phyloP scores from a whole-genome alignment of 257 asterid genomes.

The Schizonepeta tenuifolia region DNA sequence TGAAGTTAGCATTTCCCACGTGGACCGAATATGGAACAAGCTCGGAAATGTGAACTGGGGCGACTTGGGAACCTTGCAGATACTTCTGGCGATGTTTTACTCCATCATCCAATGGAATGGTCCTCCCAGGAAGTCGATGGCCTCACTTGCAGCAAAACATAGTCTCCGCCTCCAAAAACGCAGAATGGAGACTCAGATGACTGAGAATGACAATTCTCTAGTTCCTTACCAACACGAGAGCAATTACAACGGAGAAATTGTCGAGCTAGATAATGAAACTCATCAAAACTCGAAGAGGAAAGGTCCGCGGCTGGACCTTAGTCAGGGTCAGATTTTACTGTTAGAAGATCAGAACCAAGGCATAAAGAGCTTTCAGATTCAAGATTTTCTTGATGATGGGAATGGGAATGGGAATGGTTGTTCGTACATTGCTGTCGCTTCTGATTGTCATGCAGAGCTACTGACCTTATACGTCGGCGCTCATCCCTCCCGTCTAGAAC shows the following conservation, averaged over 20 bases:
- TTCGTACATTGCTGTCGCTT: conserved; percentile 56
- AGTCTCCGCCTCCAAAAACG: conserved; percentile 79
- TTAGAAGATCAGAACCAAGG: conserved; percentile 71
- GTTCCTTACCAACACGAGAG: conserved; percentile 42
- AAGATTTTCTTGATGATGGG: conserved; percentile 49
- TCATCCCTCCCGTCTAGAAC: conserved; percentile 79
- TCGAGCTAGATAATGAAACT: conserved; percentile 45
- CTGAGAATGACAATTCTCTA: conserved; percentile 44
- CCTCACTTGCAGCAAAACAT: conserved; percentile 71
- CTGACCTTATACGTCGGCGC: conserved; percentile 66
- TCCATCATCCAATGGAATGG: conserved; percentile 72
- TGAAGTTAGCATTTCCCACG: conserved; percentile 59
- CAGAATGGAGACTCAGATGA: conserved; percentile 49
- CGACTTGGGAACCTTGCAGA: conserved; percentile 70
- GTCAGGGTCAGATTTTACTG: conserved; percentile 56
- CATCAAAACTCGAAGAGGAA: conserved; percentile 39
- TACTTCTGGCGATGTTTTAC: conserved; percentile 66
- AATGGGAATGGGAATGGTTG: conserved; percentile 47
- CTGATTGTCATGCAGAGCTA: conserved; percentile 39
- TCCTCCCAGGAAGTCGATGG: conserved; percentile 76
- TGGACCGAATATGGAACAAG: conserved; percentile 80
- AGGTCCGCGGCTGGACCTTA: conserved; percentile 51
- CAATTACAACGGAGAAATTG: conserved; percentile 50
- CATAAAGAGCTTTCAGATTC: conserved; percentile 57
- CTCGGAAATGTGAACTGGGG: conserved; percentile 93